Evolutionary conservation across 2,329 filamentous ascomycete species (phyloP).

Genomic region (Penicillium sp.): DNA sequence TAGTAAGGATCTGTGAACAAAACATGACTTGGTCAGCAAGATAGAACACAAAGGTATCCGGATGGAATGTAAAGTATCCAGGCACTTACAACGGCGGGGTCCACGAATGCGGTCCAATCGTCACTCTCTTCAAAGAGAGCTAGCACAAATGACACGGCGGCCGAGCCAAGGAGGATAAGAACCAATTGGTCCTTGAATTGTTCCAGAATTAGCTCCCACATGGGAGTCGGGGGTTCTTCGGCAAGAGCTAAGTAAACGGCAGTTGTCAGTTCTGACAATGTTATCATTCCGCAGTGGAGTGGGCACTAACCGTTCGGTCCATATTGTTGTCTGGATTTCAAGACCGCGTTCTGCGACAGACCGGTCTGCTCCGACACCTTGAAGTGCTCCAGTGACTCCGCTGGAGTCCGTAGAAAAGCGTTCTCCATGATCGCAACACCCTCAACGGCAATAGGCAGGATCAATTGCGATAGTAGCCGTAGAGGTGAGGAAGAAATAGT

Average conservation of each 20-base stretch:
- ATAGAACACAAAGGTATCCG: neutral
- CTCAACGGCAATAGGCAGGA: constrained; percentile 6
- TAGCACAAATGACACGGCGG: constrained; percentile 87
- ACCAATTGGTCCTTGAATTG: constrained; percentile 99
- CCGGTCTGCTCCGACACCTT: constrained; percentile 51
- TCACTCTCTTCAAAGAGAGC: constrained; percentile 90
- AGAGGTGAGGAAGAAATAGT: constrained; percentile 17
- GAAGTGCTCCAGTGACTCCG: constrained; percentile 53
- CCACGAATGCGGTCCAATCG: constrained; percentile 96
- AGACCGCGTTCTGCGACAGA: constrained; percentile 50
- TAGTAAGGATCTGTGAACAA: constrained; percentile 75
- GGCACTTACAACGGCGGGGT: constrained; percentile 80
- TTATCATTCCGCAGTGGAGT: neutral
- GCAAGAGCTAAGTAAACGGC: constrained; percentile 55
- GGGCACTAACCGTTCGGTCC: constrained; percentile 54
- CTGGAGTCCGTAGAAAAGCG: constrained; percentile 49
- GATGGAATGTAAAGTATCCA: neutral
- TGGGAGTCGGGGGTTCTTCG: constrained; percentile 90
- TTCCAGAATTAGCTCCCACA: constrained; percentile 95
- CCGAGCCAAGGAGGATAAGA: constrained; percentile 88
- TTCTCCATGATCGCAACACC: constrained; percentile 48
- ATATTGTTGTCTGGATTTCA: constrained; percentile 46
- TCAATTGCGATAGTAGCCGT: constrained; percentile 7
- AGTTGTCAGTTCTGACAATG: constrained; percentile 15
- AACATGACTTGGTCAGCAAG: constrained; percentile 15